Evolutionary conservation across 352 stramenopile genomes (phyloP), one percentile per base, ranked within the genome.

Genomic region (Aphanomyces cochlioides): DNA sequence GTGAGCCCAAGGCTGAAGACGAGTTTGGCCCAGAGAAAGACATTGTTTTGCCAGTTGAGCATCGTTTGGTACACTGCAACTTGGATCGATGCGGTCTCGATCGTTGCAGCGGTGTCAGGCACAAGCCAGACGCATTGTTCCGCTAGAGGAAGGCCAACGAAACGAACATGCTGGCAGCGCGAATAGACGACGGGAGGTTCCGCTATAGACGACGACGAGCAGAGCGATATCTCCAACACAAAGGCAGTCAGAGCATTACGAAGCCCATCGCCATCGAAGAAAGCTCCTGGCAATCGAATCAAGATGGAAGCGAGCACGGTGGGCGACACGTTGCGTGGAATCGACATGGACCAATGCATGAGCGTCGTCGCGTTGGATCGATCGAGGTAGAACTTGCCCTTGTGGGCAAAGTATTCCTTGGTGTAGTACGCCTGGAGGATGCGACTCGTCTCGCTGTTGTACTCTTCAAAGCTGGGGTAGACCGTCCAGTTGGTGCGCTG

Each of bases 201-300:
- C 28, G 28, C 28, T 2, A 28, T 2, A 28, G 28, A 28, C 28
- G 28, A 28, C 28, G 28, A 28, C 28, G 43, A 50, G 1, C 1
- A n/a, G 43, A 12, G 43, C 17, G 10, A n/a, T n/a, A n/a, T 50
- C 43, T 50, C 43, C 17, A 34, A 5, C 37, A 1, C 37, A 47
- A 65, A 48, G 38, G 8, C 39, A 40, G 37, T 38, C 12, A 65
- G 17, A 15, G 39, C 57, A 34, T 48, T 21, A 0, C 38, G 57
- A 12, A 65, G 34, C n/a, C 57, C 57, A 21, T 15, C 15, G 38
- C 57, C 57, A 48, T 28, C 48, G 57, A 48, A 50, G 7, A 41
- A 50, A 21, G 13, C 37, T 7, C 34, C 57, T 47, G 21, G 5
- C 12, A 38, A 17, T 6, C 3, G 54, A 7, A 61, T 39, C 17